A percentile compares a stretch with the other conserved stretches of the same genome.
Evolutionary conservation across 805 yeast genomes (phyloP).

Genomic region (Schwanniomyces vanrijiae): DNA sequence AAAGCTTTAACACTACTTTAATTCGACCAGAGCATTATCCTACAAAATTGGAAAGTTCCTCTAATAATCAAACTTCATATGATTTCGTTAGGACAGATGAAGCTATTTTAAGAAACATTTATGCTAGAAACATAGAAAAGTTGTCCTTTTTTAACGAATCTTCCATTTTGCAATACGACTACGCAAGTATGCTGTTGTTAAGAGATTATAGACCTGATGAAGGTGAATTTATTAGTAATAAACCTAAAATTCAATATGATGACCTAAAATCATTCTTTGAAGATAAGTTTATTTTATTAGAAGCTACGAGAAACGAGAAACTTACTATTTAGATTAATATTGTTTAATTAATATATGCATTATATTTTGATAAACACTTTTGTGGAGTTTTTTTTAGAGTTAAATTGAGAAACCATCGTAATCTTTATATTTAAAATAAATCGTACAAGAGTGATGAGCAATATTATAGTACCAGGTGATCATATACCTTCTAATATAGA

Average conservation of each 20-base stretch:
- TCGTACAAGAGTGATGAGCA: conserved; percentile 2
- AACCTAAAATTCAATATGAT: conserved; percentile 7
- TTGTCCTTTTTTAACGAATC: conserved; percentile 20
- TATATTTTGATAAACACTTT: not conserved
- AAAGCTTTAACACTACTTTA: conserved; percentile 19
- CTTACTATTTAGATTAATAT: not conserved
- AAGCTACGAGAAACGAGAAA: not conserved
- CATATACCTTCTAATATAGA: conserved; percentile 18
- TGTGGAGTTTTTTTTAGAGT: not conserved
- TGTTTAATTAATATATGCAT: not conserved
- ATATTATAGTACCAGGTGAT: conserved; percentile 34
- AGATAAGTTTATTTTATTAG: conserved; percentile 12
- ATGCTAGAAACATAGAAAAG: conserved; percentile 26
- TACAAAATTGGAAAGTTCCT: conserved; percentile 6
- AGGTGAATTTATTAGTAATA: conserved; percentile 4
- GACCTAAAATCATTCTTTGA: conserved; percentile 18
- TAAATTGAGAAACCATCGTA: not conserved
- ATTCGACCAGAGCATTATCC: conserved; percentile 27
- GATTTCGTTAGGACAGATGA: conserved; percentile 21
- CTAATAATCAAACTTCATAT: conserved; percentile 1
- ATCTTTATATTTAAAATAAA: not conserved
- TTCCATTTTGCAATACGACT: conserved; percentile 23
- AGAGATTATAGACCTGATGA: conserved; percentile 24
- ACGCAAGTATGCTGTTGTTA: conserved; percentile 19
- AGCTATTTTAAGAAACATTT: conserved; percentile 16